A percentile compares a stretch with the other conserved stretches of the same genome.
These are phyloP conservation scores for Russula brevipes DNA, from an alignment of 768 basidiomycete genomes.

Conservation along the genomic window DNA sequence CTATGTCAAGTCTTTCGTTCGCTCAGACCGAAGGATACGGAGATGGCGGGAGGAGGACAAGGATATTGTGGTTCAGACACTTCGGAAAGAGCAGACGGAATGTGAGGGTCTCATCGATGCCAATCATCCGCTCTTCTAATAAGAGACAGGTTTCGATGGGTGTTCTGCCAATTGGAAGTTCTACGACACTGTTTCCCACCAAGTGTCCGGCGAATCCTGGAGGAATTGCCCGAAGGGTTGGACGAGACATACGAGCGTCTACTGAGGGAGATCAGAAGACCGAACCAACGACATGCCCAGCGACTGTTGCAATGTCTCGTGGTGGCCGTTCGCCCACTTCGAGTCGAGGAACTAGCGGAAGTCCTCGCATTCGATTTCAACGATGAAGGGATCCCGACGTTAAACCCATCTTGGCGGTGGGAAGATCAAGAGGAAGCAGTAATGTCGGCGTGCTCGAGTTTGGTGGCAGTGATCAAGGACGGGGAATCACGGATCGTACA, in stretches of 20 bases:
- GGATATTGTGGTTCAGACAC: neutral
- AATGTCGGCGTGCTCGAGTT: conserved; percentile 1
- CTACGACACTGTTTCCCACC: neutral
- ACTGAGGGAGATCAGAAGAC: neutral
- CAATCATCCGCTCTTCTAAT: neutral
- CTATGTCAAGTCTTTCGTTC: neutral
- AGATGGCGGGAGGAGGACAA: conserved; percentile 2
- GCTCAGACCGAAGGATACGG: neutral
- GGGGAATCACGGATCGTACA: neutral
- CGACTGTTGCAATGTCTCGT: conserved; percentile 9
- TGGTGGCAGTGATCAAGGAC: neutral
- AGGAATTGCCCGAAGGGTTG: neutral
- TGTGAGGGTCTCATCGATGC: neutral
- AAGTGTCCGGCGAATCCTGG: neutral
- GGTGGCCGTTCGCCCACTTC: conserved; percentile 1
- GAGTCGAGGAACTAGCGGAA: neutral
- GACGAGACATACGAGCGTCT: conserved; percentile 11
- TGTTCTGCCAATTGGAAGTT: neutral
- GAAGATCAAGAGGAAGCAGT: neutral
- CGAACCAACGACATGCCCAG: neutral
- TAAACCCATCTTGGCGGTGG: neutral
- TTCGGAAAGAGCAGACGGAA: neutral
- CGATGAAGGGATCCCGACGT: neutral
- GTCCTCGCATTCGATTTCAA: neutral
- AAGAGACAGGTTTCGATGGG: neutral